Conservation (phyloP, 2,329 filamentous ascomycete genomes). For the Nemania abortiva region DNA sequence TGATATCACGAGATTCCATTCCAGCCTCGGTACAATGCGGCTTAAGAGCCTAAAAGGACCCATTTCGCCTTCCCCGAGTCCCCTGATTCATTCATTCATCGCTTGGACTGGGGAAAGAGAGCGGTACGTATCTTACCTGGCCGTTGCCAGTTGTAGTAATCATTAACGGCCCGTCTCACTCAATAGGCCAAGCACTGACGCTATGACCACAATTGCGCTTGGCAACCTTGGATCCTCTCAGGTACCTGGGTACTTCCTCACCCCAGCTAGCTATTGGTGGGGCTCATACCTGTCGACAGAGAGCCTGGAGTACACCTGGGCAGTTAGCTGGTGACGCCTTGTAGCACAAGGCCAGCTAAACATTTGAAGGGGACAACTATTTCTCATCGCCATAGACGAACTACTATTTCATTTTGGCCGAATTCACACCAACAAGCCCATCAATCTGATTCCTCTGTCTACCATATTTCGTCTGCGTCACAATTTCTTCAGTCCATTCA, state of each 20-base stretch:
- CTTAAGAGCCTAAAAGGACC: slow-evolving; percentile 24
- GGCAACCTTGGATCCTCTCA: too few species aligned
- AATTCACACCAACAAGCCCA: slow-evolving; percentile 23
- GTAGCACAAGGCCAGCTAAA: slow-evolving; percentile 38
- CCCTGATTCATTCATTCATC: slow-evolving; percentile 6
- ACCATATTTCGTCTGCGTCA: background rate
- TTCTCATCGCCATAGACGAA: slow-evolving; percentile 22
- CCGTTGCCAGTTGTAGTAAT: too few species aligned
- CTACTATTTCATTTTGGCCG: background rate
- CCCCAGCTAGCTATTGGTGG: slow-evolving; percentile 9
- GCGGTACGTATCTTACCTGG: background rate
- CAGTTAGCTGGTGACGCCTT: slow-evolving; percentile 13
- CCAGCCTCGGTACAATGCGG: slow-evolving; percentile 43
- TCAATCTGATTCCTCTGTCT: background rate
- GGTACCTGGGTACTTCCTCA: background rate
- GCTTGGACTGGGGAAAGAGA: background rate
- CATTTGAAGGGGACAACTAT: slow-evolving; percentile 39
- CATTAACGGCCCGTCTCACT: too few species aligned
- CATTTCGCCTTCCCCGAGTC: slow-evolving; percentile 25
- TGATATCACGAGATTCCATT: slow-evolving; percentile 36
- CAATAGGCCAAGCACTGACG: too few species aligned
- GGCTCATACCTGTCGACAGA: background rate
- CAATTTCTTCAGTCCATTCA: slow-evolving; percentile 16
- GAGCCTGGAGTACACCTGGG: too few species aligned
- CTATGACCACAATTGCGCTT: too few species aligned